Base-by-base conservation (phyloP, 2,329 filamentous ascomycete species). In the Ceratocystis albifundus region DNA sequence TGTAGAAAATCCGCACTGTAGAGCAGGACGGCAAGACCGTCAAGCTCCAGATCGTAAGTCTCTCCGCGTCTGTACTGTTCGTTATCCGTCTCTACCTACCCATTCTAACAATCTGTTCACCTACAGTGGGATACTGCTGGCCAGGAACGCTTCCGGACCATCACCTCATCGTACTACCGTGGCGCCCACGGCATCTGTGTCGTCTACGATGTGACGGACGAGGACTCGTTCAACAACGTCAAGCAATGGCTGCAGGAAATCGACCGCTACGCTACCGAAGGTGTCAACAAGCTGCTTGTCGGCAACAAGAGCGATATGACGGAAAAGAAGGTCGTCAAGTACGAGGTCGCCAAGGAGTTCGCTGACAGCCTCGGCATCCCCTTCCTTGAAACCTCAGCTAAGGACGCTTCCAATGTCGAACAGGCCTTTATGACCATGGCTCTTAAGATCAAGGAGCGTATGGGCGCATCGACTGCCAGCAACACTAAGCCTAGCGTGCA, bases 221-320 rank as follows among this genome's bases (percentile, higher is more conserved):
- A 97, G 93, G 94, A 97, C 78, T 96, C 90, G 36, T 99, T 99
- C 90, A 97, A 99, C 87, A 99, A 97, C 82, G 94, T 99, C 74
- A 97, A 99, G 89, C 94, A 99, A 84, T 99, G 94, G 94, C 86
- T 99, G 69, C 94, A 99, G 79, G 94, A 99, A 82, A 99, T 99
- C 73, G 94, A 99, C 82, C 88, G 94, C 77, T 97, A 99, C 75
- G 94, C 94, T 73, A 99, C 94, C 72, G 94, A 99, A 80, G 94
- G 94, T 71, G 94, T 99, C 75, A 99, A 99, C 86, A 99, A 99
- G 85, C 84, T 99, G 71, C 87, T 99, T 69, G 93, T 99, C 70
- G 94, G 94, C 75, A 99, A 99, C 88, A 99, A 99, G 88, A 96
- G 91, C 80, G 94, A 99, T 89, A 97, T 99, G 91, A 87, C 93